These are phyloP conservation scores for Yamadazyma taylorii DNA, from an alignment of 1,139 yeast species.

Conservation along the genomic window DNA sequence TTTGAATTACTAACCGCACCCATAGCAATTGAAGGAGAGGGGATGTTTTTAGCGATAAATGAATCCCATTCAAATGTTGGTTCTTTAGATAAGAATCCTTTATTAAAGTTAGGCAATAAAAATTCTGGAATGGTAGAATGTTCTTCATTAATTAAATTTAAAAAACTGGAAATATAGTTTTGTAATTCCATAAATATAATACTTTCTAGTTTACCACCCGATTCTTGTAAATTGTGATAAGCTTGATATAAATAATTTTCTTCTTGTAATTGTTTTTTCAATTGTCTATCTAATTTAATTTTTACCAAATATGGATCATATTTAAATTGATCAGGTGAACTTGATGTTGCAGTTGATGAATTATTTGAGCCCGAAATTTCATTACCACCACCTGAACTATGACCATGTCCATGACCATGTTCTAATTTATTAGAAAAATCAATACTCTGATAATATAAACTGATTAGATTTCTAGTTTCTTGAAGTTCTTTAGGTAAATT, in stretches of 20 bases:
- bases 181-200: constrained; percentile 87
- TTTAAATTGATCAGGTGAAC: constrained; percentile 27
- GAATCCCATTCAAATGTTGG: constrained; percentile 88
- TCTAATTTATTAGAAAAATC: constrained; percentile 39
- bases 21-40: constrained; percentile 31
- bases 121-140: constrained; percentile 66
- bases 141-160: constrained; percentile 66
- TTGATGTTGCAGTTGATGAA: constrained; percentile 5
- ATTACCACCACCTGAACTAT: neutral
- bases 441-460: constrained; percentile 45
- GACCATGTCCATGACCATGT: constrained; percentile 17
- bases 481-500: constrained; percentile 66
- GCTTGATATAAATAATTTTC: constrained; percentile 90
- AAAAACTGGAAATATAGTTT: constrained; percentile 71
- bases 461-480: constrained; percentile 57
- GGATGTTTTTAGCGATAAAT: constrained; percentile 68
- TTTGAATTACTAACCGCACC: constrained; percentile 32
- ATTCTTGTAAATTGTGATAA: constrained; percentile 77
- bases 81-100: constrained; percentile 76
- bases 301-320: constrained; percentile 84
- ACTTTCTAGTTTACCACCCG: constrained; percentile 86
- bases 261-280: constrained; percentile 74
- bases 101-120: constrained; percentile 64
- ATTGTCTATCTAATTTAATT: constrained; percentile 68
- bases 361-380: neutral